A percentile compares a stretch with the other conserved stretches of the same genome.
Conservation (phyloP, 2,329 filamentous ascomycete species). For the Polychaeton citri region DNA sequence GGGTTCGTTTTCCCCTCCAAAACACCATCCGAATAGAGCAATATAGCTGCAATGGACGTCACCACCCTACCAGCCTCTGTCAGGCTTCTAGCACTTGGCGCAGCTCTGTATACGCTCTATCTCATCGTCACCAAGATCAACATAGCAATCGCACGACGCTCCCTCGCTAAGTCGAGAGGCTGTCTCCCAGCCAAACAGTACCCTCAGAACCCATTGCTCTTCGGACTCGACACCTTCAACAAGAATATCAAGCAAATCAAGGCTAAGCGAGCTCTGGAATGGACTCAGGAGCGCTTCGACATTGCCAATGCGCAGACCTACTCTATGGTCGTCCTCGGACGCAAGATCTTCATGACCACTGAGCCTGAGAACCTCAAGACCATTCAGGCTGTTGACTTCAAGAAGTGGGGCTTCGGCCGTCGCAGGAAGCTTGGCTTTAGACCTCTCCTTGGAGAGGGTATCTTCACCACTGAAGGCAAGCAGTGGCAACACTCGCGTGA, state of each 20-base stretch:
- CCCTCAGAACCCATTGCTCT: conserved; percentile 41
- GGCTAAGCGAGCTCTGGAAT: conserved; percentile 23
- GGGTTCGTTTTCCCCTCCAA: too few species aligned
- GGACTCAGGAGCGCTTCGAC: conserved; percentile 20
- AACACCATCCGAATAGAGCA: too few species aligned
- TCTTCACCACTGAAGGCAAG: conserved; percentile 34
- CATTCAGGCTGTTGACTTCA: conserved; percentile 31
- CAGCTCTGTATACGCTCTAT: not conserved
- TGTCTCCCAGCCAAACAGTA: conserved; percentile 25
- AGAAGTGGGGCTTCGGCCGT: conserved; percentile 31
- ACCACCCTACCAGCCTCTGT: not conserved
- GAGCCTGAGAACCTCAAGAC: conserved; percentile 37
- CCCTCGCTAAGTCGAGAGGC: not conserved
- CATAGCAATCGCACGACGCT: not conserved
- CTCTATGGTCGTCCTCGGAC: conserved; percentile 23
- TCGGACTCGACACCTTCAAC: conserved; percentile 39
- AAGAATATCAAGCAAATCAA: conserved; percentile 26
- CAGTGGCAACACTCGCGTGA: conserved; percentile 25
- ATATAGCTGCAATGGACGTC: not conserved
- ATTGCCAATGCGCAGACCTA: conserved; percentile 23
- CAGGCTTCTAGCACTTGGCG: not conserved
- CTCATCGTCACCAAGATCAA: not conserved
- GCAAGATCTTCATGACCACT: conserved; percentile 24
- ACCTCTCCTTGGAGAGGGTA: conserved; percentile 30
- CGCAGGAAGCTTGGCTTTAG: conserved; percentile 22